Percentiles rank a stretch among this genome's conserved stretches.
phyloP scores from a whole-genome alignment of 2,329 filamentous ascomycete species.

The Fusarium xylarioides region DNA sequence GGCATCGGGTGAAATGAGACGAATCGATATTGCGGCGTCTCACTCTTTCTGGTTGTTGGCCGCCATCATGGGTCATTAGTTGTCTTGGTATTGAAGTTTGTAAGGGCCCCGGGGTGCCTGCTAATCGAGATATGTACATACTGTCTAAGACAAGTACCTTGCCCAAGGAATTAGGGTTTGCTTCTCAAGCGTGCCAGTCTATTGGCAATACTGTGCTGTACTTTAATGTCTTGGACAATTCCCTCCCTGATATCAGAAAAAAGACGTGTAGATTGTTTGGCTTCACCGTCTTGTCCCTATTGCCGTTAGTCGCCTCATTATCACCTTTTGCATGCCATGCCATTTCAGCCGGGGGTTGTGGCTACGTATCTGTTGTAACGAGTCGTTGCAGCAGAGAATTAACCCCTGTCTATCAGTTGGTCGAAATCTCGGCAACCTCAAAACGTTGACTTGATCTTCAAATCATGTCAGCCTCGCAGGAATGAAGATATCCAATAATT shows the following conservation, averaged over 20 bases:
- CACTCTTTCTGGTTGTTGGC: constrained; percentile 10
- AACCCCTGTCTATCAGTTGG: constrained; percentile 26
- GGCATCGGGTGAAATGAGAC: constrained; percentile 30
- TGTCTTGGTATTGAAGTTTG: constrained; percentile 8
- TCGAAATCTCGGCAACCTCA: constrained; percentile 34
- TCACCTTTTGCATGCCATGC: constrained; percentile 24
- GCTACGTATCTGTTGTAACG: constrained; percentile 22
- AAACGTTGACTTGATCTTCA: constrained; percentile 16
- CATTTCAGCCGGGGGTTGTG: constrained; percentile 11
- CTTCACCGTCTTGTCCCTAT: constrained; percentile 27
- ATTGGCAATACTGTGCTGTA: not conserved
- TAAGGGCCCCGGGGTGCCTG: constrained; percentile 12
- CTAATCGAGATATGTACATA: constrained; percentile 1
- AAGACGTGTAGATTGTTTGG: not conserved
- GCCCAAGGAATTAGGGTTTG: constrained; percentile 14
- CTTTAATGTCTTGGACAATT: not conserved
- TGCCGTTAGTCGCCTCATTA: constrained; percentile 18
- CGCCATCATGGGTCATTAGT: constrained; percentile 32
- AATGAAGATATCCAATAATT: constrained; percentile 14
- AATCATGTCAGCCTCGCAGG: constrained; percentile 34
- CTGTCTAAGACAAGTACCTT: constrained; percentile 4
- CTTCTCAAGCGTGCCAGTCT: constrained; percentile 13
- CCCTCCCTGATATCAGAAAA: constrained; percentile 8
- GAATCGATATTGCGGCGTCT: constrained; percentile 18
- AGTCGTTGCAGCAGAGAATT: not conserved